Evolutionary conservation across 1,139 yeast species (phyloP).

Genomic region (Taiozyma sp.): DNA sequence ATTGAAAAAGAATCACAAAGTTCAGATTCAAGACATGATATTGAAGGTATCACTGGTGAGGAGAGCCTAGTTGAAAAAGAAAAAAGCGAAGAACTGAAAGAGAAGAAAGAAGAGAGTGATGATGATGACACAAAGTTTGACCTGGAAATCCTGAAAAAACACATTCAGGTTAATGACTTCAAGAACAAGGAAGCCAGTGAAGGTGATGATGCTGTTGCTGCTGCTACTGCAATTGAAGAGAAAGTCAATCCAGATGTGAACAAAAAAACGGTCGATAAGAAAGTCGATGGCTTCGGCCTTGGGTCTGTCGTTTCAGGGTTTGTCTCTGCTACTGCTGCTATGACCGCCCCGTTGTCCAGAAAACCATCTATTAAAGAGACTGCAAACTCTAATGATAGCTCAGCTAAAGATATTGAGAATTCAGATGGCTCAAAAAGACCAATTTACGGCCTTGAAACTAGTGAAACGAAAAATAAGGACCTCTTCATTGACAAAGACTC

Average conservation of each 20-base stretch:
- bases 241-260: neutral
- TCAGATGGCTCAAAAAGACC: neutral
- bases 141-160: slow-evolving; percentile 4
- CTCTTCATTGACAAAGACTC: neutral
- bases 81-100: neutral
- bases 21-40: neutral
- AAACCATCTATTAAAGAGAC: neutral
- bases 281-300: neutral
- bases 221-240: neutral
- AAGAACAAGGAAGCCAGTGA: neutral
- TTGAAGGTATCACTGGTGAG: no score
- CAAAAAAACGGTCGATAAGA: neutral
- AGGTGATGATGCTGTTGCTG: neutral
- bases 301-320: neutral
- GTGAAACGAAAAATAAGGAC: neutral
- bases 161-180: slow-evolving; percentile 3
- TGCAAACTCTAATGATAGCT: neutral
- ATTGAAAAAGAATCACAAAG: neutral
- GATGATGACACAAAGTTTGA: neutral
- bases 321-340: neutral
- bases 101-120: neutral
- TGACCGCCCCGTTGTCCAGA: neutral
- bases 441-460: neutral
- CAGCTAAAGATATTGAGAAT: neutral
- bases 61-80: neutral